These are phyloP conservation scores for Scedosporium boydii DNA, from an alignment of 2,329 filamentous ascomycete species.

Conservation along the genomic window DNA sequence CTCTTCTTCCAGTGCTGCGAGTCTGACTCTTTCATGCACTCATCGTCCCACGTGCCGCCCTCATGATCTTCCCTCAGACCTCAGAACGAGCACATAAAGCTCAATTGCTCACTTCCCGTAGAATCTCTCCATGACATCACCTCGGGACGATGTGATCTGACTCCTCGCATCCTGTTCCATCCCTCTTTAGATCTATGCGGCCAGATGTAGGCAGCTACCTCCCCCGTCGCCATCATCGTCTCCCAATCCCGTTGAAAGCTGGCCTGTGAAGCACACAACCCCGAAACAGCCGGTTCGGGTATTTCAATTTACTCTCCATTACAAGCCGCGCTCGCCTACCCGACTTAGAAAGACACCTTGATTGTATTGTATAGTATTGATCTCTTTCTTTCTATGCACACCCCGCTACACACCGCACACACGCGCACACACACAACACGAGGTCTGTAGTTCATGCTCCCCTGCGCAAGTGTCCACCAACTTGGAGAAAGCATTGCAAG, in stretches of 20 bases:
- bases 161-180: neutral
- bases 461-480: neutral
- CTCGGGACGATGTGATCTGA: neutral
- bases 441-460: neutral
- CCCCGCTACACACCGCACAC: neutral
- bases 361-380: neutral
- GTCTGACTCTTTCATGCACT: neutral
- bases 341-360: neutral
- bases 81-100: neutral
- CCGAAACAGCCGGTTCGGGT: slow-evolving; percentile 14
- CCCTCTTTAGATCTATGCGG: neutral
- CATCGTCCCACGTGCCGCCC: neutral
- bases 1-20: neutral
- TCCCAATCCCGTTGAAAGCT: neutral
- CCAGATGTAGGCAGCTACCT: neutral
- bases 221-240: neutral
- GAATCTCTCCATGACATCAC: neutral
- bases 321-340: slow-evolving; percentile 1
- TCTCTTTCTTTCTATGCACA: neutral
- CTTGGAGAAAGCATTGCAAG: neutral
- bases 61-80: neutral
- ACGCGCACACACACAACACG: neutral
- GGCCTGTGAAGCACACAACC: neutral
- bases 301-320: slow-evolving; percentile 8
- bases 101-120: neutral